phyloP scores from a whole-genome alignment of 2,329 filamentous ascomycete species.

The Colletotrichum brevisporum region DNA sequence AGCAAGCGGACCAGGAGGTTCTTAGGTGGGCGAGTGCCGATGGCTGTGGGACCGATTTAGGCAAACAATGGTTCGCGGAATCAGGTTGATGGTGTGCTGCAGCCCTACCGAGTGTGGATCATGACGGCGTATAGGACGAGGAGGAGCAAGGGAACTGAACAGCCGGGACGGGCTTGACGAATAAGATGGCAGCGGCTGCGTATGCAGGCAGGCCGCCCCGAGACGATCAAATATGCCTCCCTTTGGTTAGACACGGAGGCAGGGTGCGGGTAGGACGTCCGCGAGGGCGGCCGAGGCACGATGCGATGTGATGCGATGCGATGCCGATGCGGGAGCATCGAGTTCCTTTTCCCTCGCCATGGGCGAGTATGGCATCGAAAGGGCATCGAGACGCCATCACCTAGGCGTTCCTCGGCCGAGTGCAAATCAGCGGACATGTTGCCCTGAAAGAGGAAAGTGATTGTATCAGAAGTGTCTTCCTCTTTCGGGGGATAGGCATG shows the following conservation, averaged over 20 bases:
- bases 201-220: conserved; percentile 37
- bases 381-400: conserved; percentile 22
- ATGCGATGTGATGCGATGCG: conserved; percentile 1
- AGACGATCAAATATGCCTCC: conserved; percentile 34
- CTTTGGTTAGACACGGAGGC: conserved; percentile 33
- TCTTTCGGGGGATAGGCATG: conserved; percentile 5
- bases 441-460: conserved; percentile 25
- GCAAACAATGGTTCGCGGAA: conserved; percentile 31
- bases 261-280: conserved; percentile 30
- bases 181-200: conserved; percentile 34
- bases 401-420: conserved; percentile 23
- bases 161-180: conserved; percentile 24
- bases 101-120: conserved; percentile 36
- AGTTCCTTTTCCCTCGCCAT: conserved; percentile 14
- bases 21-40: conserved; percentile 33
- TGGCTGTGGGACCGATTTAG: conserved; percentile 13
- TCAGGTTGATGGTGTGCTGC: conserved; percentile 37
- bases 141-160: conserved; percentile 22
- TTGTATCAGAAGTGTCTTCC: conserved; percentile 12
- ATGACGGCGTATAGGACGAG: conserved; percentile 19
- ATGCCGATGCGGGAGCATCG: conserved; percentile 4
- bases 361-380: conserved; percentile 8
- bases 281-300: conserved; percentile 12
- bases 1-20: conserved; percentile 24
- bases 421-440: conserved; percentile 21